phyloP scores from a whole-genome alignment of 306 rosid species.

The Echinosophora koreensis region DNA sequence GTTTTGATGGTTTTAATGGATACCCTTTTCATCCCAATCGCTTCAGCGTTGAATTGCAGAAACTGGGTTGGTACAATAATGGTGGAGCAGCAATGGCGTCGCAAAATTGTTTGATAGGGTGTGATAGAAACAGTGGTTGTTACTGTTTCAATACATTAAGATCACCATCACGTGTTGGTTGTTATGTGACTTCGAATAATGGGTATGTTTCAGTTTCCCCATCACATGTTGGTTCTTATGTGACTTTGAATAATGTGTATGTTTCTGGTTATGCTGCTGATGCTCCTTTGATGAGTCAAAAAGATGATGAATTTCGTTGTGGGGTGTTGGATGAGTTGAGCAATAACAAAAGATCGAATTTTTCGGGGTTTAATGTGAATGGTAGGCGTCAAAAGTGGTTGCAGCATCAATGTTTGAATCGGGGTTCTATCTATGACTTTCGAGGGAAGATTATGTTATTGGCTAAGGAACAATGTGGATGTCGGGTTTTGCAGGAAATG shows the following conservation, averaged over 20 bases:
- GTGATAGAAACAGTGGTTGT: too few relatives aligned
- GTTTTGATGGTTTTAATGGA: neutral
- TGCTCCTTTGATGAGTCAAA: neutral
- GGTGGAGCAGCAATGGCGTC: too few relatives aligned
- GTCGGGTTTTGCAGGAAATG: constrained; percentile 48
- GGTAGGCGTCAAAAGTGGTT: constrained; percentile 27
- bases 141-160: too few relatives aligned
- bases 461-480: constrained; percentile 57
- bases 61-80: neutral
- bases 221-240: too few relatives aligned
- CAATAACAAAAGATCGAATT: neutral
- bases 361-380: neutral
- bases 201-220: neutral
- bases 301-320: neutral
- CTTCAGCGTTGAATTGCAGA: neutral
- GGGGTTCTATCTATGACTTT: constrained; percentile 25
- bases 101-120: too few relatives aligned
- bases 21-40: neutral
- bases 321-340: neutral
- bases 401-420: neutral
- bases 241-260: neutral
- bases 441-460: constrained; percentile 42
- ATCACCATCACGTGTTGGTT: too few relatives aligned
- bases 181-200: too few relatives aligned
- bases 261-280: neutral